Conservation (phyloP, 805 yeast genomes). For the Wickerhamomyces silvicola region DNA sequence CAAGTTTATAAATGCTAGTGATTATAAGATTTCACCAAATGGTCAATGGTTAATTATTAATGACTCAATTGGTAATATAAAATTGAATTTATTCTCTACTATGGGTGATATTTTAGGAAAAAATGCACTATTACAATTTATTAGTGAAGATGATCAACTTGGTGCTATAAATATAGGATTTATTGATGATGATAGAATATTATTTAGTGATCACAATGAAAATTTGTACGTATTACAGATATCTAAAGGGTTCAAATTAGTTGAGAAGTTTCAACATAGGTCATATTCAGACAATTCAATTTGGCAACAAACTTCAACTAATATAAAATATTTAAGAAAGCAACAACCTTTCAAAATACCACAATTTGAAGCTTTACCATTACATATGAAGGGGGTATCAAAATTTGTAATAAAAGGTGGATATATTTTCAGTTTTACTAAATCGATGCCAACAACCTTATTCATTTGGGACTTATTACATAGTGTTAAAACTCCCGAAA, state of each 20-base stretch:
- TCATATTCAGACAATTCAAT: background rate
- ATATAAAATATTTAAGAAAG: conserved; percentile 4
- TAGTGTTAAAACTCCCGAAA: conserved; percentile 2
- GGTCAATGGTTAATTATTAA: conserved; percentile 8
- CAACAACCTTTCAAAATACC: conserved; percentile 5
- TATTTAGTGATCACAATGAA: conserved; percentile 14
- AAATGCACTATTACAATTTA: conserved; percentile 5
- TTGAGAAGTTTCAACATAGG: conserved; percentile 1
- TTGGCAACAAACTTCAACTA: conserved; percentile 10
- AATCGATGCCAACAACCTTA: conserved; percentile 13
- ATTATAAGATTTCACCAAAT: conserved; percentile 5
- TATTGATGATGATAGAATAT: conserved; percentile 8
- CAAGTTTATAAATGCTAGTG: conserved; percentile 1
- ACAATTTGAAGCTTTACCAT: conserved; percentile 1
- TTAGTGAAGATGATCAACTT: conserved; percentile 6
- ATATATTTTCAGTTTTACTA: conserved; percentile 1
- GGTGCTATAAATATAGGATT: conserved; percentile 7
- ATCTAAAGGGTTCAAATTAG: conserved; percentile 5
- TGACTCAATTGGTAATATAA: conserved; percentile 7
- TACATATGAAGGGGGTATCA: conserved; percentile 5
- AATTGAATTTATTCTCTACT: conserved; percentile 4
- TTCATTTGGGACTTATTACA: conserved; percentile 9
- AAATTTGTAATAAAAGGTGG: conserved; percentile 1
- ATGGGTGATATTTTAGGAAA: conserved; percentile 8
- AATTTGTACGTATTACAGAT: conserved; percentile 4